Evolutionary conservation across 164 flowering plant genomes (phyloP), one percentile per base, ranked within the genome.

Genomic region (Chloranthus sessilifolius): DNA sequence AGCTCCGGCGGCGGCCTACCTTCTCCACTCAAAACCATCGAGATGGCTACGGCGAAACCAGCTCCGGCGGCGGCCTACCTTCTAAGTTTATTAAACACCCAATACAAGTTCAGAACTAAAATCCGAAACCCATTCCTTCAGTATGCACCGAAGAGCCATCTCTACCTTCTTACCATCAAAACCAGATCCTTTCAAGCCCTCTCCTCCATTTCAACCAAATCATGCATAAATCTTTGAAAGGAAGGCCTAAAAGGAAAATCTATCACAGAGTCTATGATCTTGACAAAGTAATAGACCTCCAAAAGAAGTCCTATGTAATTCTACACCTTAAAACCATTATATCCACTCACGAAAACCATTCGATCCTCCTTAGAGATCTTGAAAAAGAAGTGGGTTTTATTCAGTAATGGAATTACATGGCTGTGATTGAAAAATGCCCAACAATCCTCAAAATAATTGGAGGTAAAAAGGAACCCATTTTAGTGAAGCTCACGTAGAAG

Each of bases 311-410:
- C 19, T 62, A 87, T 1, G 28, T 84, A 7, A 86, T 92, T 14
- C 53, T 86, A n/a, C 68, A 77, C 26, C 85, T 92, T 33, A 88
- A 76, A 31, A 63, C 76, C 67, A 76, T 88, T 28, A 75, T 92
- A 53, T 80, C 71, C 44, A 70, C 73, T 27, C 91, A 82, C 28
- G 82, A 77, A 53, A 56, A 53, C 1, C 66, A 65, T 17, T 69
- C 63, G 30, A 61, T 85, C 17, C 77, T 75, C 11, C 69, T 88
- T 17, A 58, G 92, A 43, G 92, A 88, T 74, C 83, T 85, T 5
- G 97, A 92, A 41, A 88, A 92, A 54, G 75, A 85, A 70, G 91
- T 88, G 37, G 99, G 97, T 24, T 75, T 86, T 53, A 88, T 88
- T 31, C 73, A 82, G 39, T 88, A 92, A 72, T 92, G 96, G 97